A percentile compares a stretch with the other conserved stretches of the same genome.
Evolutionary conservation across 1,139 yeast species (phyloP).

Genomic region (Geotrichum carabidarum): DNA sequence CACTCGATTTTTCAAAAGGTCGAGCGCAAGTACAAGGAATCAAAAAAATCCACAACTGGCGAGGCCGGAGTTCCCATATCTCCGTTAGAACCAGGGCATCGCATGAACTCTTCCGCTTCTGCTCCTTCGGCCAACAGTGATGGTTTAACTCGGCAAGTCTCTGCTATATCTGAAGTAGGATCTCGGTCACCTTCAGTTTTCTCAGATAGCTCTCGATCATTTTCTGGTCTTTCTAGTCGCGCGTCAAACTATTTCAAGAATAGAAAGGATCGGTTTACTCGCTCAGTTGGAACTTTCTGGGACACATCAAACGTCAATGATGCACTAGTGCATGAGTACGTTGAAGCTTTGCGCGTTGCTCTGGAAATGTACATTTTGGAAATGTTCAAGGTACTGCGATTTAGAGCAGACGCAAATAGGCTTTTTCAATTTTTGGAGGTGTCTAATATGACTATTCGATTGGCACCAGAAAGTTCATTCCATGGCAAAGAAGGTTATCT

Average conservation of each 20-base stretch:
- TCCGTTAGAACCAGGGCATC: slow-evolving; percentile 1
- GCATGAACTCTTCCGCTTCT: background rate
- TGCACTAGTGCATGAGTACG: slow-evolving; percentile 35
- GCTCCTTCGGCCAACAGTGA: background rate
- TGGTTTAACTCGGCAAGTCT: background rate
- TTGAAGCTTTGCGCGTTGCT: slow-evolving; percentile 28
- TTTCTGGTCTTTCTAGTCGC: slow-evolving; percentile 13
- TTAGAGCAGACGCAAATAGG: slow-evolving; percentile 76
- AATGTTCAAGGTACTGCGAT: slow-evolving; percentile 53
- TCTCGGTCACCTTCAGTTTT: slow-evolving; percentile 3
- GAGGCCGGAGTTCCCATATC: background rate
- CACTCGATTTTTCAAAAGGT: slow-evolving; percentile 18
- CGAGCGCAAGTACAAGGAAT: slow-evolving; percentile 7
- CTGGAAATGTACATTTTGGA: slow-evolving; percentile 52
- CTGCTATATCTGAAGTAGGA: slow-evolving; percentile 2
- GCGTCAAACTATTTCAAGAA: slow-evolving; percentile 11
- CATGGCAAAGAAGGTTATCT: slow-evolving; percentile 87
- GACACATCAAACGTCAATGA: slow-evolving; percentile 16
- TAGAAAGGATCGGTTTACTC: slow-evolving; percentile 9
- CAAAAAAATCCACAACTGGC: background rate
- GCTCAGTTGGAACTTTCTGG: slow-evolving; percentile 12
- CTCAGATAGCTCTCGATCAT: slow-evolving; percentile 12
- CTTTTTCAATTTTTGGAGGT: slow-evolving; percentile 82
- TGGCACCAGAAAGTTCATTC: slow-evolving; percentile 76
- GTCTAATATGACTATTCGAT: slow-evolving; percentile 77